Base-by-base conservation (phyloP, 139 green algal genomes). In the Chlamydomonas eustigma region DNA sequence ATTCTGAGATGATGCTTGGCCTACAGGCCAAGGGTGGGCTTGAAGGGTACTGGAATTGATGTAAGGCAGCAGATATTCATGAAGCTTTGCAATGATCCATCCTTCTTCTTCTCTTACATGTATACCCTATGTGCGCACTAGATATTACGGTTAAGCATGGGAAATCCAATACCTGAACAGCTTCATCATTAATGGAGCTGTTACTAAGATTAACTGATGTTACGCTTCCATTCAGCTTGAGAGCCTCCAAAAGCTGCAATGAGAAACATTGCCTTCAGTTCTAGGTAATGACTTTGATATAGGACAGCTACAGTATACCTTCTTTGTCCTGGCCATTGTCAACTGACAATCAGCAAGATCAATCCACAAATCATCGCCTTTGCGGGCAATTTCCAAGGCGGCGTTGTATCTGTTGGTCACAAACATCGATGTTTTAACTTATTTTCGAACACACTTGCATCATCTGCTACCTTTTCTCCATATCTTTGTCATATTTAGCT, bases 121-220 rank as follows among this genome's bases (percentile, higher is more conserved):
- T n/a, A n/a, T n/a, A 69, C 58, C 18, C 58, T n/a, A 75, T 63
- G 37, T 39, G 50, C 30, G 30, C 64, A 50, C 80, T 51, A n/a
- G n/a, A n/a, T n/a, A n/a, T n/a, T n/a, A n/a, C n/a, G n/a, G n/a
- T n/a, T n/a, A n/a, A n/a, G n/a, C n/a, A n/a, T n/a, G n/a, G n/a
- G n/a, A n/a, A n/a, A n/a, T n/a, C n/a, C n/a, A n/a, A n/a, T 25
- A 89, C 85, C 84, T 83, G 58, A 0, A 81, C 86, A 28, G 86
- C 89, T 8, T 88, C 84, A 28, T 88, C 81, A 1, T 77, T 75
- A 33, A 93, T 82, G 44, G 80, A 78, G 71, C 92, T 93, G n/a
- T 64, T 36, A 0, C 83, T 86, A 32, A 93, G 77, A 69, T 92
- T 83, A 0, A 92, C 28, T 0, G 78, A 87, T 0, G 89, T 91